Conservation (phyloP, 2,329 filamentous ascomycete species). For the Capronia epimyces region DNA sequence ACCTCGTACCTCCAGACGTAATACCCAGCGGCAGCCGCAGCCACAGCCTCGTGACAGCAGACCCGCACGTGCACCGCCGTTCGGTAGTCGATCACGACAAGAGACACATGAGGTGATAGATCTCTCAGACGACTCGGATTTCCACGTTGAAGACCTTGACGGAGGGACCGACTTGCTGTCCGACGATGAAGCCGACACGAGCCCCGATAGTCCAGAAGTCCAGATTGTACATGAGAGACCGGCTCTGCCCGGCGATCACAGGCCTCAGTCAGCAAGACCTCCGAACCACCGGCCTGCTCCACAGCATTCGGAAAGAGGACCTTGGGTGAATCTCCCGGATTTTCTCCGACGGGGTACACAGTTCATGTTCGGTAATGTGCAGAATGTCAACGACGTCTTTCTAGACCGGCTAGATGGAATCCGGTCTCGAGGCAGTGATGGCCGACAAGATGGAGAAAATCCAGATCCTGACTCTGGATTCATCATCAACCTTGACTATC, state of each 20-base stretch:
- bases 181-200: not conserved
- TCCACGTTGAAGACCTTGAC: slow-evolving; percentile 13
- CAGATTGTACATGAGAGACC: slow-evolving; percentile 39
- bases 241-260: slow-evolving; percentile 7
- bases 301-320: slow-evolving; percentile 11
- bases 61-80: slow-evolving; percentile 12
- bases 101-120: slow-evolving; percentile 41
- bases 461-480: slow-evolving; percentile 24
- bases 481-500: slow-evolving; percentile 37
- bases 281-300: slow-evolving; percentile 27
- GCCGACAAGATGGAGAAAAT: not conserved
- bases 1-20: slow-evolving; percentile 4
- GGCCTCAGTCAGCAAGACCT: slow-evolving; percentile 24
- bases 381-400: slow-evolving; percentile 10
- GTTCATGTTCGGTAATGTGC: slow-evolving; percentile 16
- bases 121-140: slow-evolving; percentile 44
- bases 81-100: slow-evolving; percentile 4
- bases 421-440: slow-evolving; percentile 16
- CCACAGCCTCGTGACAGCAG: not conserved
- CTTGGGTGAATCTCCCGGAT: slow-evolving; percentile 15
- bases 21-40: not conserved
- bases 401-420: slow-evolving; percentile 26
- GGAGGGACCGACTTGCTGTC: not conserved
- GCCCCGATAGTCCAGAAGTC: slow-evolving; percentile 44
- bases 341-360: slow-evolving; percentile 16